These are phyloP conservation scores for Ceratocystis cubensis DNA, from an alignment of 2,329 filamentous ascomycete species.

Conservation along the genomic window DNA sequence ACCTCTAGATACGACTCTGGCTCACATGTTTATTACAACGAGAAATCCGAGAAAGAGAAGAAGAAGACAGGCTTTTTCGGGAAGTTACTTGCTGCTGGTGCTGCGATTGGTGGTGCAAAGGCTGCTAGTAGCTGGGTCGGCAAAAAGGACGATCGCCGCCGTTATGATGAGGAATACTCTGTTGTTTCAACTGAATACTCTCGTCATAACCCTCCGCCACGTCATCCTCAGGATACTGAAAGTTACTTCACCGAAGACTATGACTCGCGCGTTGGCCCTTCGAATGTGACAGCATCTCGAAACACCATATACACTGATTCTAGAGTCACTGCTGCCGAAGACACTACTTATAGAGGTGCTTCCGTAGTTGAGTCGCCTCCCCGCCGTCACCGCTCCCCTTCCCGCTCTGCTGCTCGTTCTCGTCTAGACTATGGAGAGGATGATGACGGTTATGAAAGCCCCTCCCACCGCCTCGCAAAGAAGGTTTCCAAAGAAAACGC, in stretches of 20 bases:
- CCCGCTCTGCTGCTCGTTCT: constrained; percentile 30
- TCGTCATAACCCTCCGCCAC: constrained; percentile 35
- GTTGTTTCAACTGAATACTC: constrained; percentile 43
- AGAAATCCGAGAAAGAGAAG: constrained; percentile 25
- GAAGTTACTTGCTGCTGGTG: constrained; percentile 47
- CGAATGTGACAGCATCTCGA: constrained; percentile 14
- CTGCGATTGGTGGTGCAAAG: constrained; percentile 48
- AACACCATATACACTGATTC: constrained; percentile 20
- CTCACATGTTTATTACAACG: constrained; percentile 54
- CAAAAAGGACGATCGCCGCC: constrained; percentile 32
- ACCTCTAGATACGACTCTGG: constrained; percentile 44
- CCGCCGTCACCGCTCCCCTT: constrained; percentile 15
- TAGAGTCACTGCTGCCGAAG: constrained; percentile 12
- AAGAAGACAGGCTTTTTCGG: constrained; percentile 41
- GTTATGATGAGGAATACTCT: constrained; percentile 48
- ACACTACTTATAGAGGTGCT: constrained; percentile 17
- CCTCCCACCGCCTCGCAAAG: constrained; percentile 40
- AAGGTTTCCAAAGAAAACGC: constrained; percentile 26
- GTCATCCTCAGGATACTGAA: constrained; percentile 30
- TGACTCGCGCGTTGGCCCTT: constrained; percentile 38
- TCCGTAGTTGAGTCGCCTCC: constrained; percentile 11
- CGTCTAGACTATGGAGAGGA: constrained; percentile 26
- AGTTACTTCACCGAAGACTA: constrained; percentile 46
- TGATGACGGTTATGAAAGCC: constrained; percentile 32
- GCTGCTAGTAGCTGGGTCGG: constrained; percentile 45